phyloP scores from a whole-genome alignment of 2,329 filamentous ascomycete genomes.

The Piedraia hortae region DNA sequence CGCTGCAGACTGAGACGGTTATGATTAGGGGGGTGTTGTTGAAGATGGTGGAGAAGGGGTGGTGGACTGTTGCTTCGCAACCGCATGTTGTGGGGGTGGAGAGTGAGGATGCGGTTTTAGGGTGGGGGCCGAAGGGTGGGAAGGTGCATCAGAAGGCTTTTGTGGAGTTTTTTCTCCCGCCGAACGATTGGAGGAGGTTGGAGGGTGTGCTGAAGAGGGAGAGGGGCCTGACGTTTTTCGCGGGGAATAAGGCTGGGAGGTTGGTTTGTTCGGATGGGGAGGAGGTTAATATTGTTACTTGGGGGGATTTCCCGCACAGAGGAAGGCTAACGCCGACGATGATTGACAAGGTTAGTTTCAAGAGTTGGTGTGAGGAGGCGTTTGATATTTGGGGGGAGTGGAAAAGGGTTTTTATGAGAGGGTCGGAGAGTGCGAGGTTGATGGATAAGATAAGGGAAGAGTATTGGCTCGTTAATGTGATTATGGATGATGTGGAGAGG shows the following conservation, averaged over 20 bases:
- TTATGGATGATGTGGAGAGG: constrained; percentile 54
- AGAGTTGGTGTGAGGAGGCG: constrained; percentile 82
- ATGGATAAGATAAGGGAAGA: constrained; percentile 40
- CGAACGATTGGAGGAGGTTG: constrained; percentile 41
- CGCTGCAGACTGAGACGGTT: constrained; percentile 55
- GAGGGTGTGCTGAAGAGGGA: constrained; percentile 35
- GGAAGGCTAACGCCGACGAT: constrained; percentile 92
- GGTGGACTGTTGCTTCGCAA: constrained; percentile 93
- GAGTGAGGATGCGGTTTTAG: constrained; percentile 53
- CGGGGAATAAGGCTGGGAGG: constrained; percentile 49
- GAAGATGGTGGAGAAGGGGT: constrained; percentile 52
- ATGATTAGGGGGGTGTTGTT: constrained; percentile 54
- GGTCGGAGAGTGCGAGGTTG: constrained; percentile 41
- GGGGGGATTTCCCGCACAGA: constrained; percentile 85
- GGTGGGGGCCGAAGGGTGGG: constrained; percentile 77
- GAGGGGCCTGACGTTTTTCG: constrained; percentile 62
- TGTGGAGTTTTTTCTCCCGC: constrained; percentile 78
- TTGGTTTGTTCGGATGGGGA: constrained; percentile 42
- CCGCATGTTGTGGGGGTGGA: constrained; percentile 70
- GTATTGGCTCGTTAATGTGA: constrained; percentile 73
- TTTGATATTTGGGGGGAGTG: constrained; percentile 91
- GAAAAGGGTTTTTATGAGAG: constrained; percentile 61
- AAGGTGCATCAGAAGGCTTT: constrained; percentile 98
- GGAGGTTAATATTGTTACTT: constrained; percentile 75
- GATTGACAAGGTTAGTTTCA: constrained; percentile 83